Evolutionary conservation across 2,329 filamentous ascomycete species (phyloP), one percentile per base, ranked within the genome.

Genomic region (Curvularia sp.): DNA sequence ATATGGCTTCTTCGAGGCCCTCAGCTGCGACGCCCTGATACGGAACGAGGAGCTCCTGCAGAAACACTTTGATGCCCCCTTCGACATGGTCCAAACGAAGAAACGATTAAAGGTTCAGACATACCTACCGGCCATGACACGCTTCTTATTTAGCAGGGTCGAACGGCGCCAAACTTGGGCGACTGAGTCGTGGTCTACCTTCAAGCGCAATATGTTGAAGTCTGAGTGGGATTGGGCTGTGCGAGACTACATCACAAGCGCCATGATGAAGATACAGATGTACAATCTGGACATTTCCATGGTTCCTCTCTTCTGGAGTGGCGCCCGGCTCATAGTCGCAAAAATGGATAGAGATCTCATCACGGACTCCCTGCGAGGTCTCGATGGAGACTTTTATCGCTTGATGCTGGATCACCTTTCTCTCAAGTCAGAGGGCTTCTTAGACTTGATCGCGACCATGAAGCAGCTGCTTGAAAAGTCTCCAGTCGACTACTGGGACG

Each of bases 141-240:
- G 85, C 19, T 97, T 97, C 67, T 82, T 97, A 2, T 97, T 97
- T 71, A 89, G 91, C 64, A 80, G 86, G 28, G 87, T 94, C 61
- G 78, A 82, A 23, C 79, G 80, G 47, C 86, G 90, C 49, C 83
- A 82, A 38, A 79, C 81, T 41, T 96, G 93, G 84, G 92, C 91
- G 1, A 79, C 83, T 34, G 80, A 83, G 49, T 86, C 87, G 5
- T 93, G 90, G 86, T 81, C 83, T n/a, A 86, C 84, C 38, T 85
- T 90, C 62, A 82, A 84, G 47, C 83, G 86, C 12, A 80, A 83
- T 19, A 83, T 96, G 49, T 87, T 88, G 0, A 81, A 84, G 9
- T 83, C 87, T 34, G 90, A 95, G 64, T 98, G 97, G 73, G 91
- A 97, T 42, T 96, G 91, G 89, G 91, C 91, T 10, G 87, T 97